Conservation (phyloP, 306 rosid genomes). For the Mimosa pudica region DNA sequence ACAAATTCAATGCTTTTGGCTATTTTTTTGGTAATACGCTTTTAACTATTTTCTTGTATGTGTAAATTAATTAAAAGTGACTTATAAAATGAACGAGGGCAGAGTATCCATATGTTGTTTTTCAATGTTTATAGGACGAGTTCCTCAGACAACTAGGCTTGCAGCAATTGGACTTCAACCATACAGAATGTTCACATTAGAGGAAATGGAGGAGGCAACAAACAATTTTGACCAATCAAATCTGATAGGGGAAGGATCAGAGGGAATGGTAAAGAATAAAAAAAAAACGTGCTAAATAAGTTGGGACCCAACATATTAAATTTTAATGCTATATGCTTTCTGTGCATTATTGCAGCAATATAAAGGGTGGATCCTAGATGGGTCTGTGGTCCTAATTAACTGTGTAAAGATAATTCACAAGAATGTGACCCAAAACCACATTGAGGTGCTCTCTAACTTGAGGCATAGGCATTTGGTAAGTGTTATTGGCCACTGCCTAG, state of each 20-base stretch:
- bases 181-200: conserved; percentile 68
- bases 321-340: conserved; percentile 22
- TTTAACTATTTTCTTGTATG: too few species aligned
- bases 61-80: too few species aligned
- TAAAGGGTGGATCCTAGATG: conserved; percentile 77
- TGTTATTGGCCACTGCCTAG: conserved; percentile 76
- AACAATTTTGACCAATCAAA: conserved; percentile 71
- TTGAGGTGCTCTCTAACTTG: conserved; percentile 63
- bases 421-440: conserved; percentile 51
- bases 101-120: conserved; percentile 4
- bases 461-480: conserved; percentile 95
- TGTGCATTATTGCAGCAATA: conserved; percentile 51
- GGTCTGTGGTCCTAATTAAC: conserved; percentile 62
- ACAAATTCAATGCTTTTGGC: too few species aligned
- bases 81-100: too few species aligned
- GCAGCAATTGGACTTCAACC: conserved; percentile 67
- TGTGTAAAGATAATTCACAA: conserved; percentile 71
- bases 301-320: conserved; percentile 34
- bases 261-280: conserved; percentile 63
- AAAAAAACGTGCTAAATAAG: conserved; percentile 16
- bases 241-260: conserved; percentile 63
- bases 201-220: conserved; percentile 89
- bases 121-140: conserved; percentile 54
- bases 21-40: too few species aligned
- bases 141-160: conserved; percentile 68